phyloP scores from a whole-genome alignment of 2,329 filamentous ascomycete species.

The Colletotrichum filicis region DNA sequence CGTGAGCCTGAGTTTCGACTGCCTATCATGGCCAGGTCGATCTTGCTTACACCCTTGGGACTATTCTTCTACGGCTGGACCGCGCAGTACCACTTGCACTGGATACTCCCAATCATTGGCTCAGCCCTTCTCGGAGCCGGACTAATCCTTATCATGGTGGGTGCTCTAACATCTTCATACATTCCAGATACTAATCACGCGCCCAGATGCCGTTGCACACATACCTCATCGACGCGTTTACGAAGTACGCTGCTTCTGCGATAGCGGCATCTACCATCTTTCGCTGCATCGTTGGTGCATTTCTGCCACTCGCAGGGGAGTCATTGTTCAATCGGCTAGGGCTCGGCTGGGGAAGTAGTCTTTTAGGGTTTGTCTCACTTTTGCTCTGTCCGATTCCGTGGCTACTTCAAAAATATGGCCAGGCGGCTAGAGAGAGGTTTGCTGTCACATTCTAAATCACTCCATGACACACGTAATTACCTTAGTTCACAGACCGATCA shows the following conservation, averaged over 20 bases:
- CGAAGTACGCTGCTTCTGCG: constrained; percentile 70
- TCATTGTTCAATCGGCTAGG: constrained; percentile 62
- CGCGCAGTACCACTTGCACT: not conserved
- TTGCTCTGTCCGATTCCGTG: constrained; percentile 37
- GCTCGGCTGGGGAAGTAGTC: constrained; percentile 64
- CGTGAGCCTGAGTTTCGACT: not conserved
- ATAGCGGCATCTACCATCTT: constrained; percentile 73
- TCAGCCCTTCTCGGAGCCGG: not conserved
- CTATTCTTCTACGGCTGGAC: not conserved
- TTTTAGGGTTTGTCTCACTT: constrained; percentile 43
- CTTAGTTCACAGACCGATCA: no score
- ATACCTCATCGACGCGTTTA: constrained; percentile 65
- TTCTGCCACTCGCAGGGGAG: constrained; percentile 62
- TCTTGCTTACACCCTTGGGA: not conserved
- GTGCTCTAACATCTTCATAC: not conserved
- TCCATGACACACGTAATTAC: no score
- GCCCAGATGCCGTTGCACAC: constrained; percentile 42
- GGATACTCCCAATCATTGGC: not conserved
- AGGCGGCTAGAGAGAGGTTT: not conserved
- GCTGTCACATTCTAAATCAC: not conserved
- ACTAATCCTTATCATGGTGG: not conserved
- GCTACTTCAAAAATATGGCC: constrained; percentile 22
- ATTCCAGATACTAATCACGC: not conserved
- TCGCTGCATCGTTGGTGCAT: constrained; percentile 58
- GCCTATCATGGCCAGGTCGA: not conserved